Evolutionary conservation across 1,139 yeast species (phyloP).

Genomic region (Candida sojae): DNA sequence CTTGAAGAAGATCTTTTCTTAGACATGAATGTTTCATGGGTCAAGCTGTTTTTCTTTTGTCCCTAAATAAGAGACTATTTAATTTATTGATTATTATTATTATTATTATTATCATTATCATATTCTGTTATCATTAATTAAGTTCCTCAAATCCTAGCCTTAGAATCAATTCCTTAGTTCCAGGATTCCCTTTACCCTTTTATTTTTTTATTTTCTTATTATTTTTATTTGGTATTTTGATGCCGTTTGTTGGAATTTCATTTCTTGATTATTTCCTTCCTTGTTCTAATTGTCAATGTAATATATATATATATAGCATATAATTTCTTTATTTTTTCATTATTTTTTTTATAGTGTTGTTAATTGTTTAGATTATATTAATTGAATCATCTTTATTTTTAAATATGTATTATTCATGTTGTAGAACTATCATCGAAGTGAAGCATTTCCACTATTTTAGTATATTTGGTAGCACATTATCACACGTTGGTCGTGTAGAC

Average conservation of each 20-base stretch:
- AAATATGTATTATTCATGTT: background rate
- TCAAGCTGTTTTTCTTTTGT: background rate
- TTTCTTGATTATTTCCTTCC: background rate
- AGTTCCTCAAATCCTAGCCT: background rate
- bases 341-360: background rate
- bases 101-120: background rate
- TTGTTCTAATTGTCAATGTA: conserved; percentile 2
- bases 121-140: background rate
- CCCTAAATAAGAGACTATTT: background rate
- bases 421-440: no score
- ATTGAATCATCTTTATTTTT: background rate
- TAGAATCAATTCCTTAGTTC: background rate
- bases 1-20: conserved; percentile 14
- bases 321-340: background rate
- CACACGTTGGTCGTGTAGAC: background rate
- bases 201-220: background rate
- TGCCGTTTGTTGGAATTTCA: background rate
- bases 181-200: background rate
- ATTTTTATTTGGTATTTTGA: no score
- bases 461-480: background rate
- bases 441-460: background rate
- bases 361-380: conserved; percentile 1
- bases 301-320: conserved; percentile 2
- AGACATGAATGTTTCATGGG: background rate
- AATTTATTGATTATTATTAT: background rate